A percentile compares a stretch with the other conserved stretches of the same genome.
Evolutionary conservation across 495 filamentous ascomycete genomes (phyloP).

Genomic region (Talaromyces trachyspermus): DNA sequence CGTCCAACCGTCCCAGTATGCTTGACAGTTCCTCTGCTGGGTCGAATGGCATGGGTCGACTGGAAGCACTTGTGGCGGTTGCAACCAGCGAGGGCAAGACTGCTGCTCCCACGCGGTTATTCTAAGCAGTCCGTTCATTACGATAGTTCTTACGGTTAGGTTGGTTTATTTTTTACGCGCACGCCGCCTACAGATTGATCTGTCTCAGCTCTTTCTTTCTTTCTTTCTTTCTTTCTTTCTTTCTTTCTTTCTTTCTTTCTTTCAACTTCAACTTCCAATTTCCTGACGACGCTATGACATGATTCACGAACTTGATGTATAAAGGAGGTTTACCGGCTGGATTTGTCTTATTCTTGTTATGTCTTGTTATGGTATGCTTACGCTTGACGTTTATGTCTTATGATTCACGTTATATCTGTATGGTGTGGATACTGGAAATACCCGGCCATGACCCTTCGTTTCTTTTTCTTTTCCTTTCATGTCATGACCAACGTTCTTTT

Average conservation of each 20-base stretch:
- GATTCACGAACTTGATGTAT: conserved; percentile 4
- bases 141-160: background rate
- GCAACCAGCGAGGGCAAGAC: conserved; percentile 75
- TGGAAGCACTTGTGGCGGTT: conserved; percentile 84
- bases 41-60: conserved; percentile 53
- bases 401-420: too few relatives aligned
- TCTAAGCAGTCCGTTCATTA: conserved; percentile 8
- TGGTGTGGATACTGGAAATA: too few relatives aligned
- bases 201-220: too few relatives aligned
- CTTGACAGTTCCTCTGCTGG: conserved; percentile 23
- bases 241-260: background rate
- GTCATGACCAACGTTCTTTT: too few relatives aligned
- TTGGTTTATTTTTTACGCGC: background rate
- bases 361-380: too few relatives aligned
- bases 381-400: too few relatives aligned
- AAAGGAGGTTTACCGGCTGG: too few relatives aligned
- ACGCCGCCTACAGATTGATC: too few relatives aligned
- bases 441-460: too few relatives aligned
- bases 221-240: too few relatives aligned
- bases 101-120: conserved; percentile 39
- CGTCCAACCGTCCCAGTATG: conserved; percentile 24
- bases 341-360: too few relatives aligned
- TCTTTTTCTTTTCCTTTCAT: too few relatives aligned
- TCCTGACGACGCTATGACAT: conserved; percentile 3
- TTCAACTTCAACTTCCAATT: background rate